Conservation (phyloP, 139 green algal genomes). For the Diplosphaera chodatii region DNA sequence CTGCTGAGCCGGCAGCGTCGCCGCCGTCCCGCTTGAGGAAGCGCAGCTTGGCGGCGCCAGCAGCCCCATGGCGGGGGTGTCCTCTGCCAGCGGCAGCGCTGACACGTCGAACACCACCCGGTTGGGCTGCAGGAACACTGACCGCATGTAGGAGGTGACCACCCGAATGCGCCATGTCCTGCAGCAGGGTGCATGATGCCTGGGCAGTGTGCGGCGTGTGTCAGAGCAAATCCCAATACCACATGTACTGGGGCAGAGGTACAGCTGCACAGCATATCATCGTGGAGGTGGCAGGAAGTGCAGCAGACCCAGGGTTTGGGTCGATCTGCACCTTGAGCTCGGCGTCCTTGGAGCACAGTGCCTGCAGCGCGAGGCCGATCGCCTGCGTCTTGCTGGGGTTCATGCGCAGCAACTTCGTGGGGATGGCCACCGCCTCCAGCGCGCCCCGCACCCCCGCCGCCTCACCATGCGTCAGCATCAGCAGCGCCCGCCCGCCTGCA, state of each 20-base stretch:
- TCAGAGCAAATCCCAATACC: not conserved
- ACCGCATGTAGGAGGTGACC: constrained; percentile 82
- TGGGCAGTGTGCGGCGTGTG: constrained; percentile 52
- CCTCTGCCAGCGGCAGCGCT: constrained; percentile 64
- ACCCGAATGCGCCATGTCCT: constrained; percentile 82
- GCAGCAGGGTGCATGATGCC: constrained; percentile 62
- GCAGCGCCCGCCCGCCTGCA: constrained; percentile 55
- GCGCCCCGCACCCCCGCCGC: constrained; percentile 42
- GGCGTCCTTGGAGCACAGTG: constrained; percentile 74
- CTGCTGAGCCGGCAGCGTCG: not conserved
- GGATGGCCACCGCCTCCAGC: constrained; percentile 75
- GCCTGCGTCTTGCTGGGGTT: constrained; percentile 76
- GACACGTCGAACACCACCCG: constrained; percentile 77
- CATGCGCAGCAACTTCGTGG: constrained; percentile 64
- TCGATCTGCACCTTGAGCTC: constrained; percentile 69
- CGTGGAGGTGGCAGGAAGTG: too few relatives aligned
- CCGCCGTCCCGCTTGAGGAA: constrained; percentile 57
- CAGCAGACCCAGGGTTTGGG: not conserved
- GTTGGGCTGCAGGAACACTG: constrained; percentile 79
- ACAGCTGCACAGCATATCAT: not conserved
- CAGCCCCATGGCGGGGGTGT: constrained; percentile 73
- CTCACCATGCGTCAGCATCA: constrained; percentile 75
- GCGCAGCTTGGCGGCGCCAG: constrained; percentile 65
- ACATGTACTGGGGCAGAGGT: too few relatives aligned
- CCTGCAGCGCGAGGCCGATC: constrained; percentile 67